phyloP scores from a whole-genome alignment of 208 protist genomes.

The Vickermania spadyakhi region DNA sequence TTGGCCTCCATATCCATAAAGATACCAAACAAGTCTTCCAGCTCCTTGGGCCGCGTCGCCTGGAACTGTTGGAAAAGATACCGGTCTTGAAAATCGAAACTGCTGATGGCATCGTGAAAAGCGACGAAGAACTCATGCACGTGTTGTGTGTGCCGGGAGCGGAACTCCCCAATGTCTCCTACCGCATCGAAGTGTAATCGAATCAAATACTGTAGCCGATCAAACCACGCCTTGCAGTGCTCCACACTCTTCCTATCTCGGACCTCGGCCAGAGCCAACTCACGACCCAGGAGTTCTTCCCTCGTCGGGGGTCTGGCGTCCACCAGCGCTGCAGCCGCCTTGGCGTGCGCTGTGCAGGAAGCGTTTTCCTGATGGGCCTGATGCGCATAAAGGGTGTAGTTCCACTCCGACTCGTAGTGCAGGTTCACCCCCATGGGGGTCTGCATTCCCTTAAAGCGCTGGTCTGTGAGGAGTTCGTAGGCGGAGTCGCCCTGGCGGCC shows the following conservation, averaged over 20 bases:
- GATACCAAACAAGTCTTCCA: slow-evolving; percentile 77
- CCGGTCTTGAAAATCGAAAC: slow-evolving; percentile 74
- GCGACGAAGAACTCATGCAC: slow-evolving; percentile 84
- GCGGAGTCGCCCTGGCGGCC: slow-evolving; percentile 44
- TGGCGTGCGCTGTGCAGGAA: neutral
- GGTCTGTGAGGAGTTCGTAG: slow-evolving; percentile 62
- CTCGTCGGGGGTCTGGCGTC: slow-evolving; percentile 55
- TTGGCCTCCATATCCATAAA: slow-evolving; percentile 91
- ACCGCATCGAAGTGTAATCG: slow-evolving; percentile 81
- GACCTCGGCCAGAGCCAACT: slow-evolving; percentile 35
- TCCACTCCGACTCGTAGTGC: slow-evolving; percentile 77
- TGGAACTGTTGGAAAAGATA: slow-evolving; percentile 64
- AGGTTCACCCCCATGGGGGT: slow-evolving; percentile 68
- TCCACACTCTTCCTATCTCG: slow-evolving; percentile 76
- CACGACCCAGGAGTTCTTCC: slow-evolving; percentile 56
- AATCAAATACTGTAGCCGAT: slow-evolving; percentile 65
- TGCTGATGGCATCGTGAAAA: slow-evolving; percentile 82
- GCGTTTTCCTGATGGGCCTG: slow-evolving; percentile 34
- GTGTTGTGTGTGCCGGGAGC: slow-evolving; percentile 73
- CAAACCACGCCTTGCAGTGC: slow-evolving; percentile 85
- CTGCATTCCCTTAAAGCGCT: slow-evolving; percentile 64
- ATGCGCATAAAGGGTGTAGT: slow-evolving; percentile 64
- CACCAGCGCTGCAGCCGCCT: slow-evolving; percentile 12
- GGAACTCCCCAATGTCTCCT: slow-evolving; percentile 70
- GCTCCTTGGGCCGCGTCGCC: slow-evolving; percentile 36